These are phyloP conservation scores for Aeschynomene evenia DNA, from an alignment of 306 rosid species.

Conservation along the genomic window DNA sequence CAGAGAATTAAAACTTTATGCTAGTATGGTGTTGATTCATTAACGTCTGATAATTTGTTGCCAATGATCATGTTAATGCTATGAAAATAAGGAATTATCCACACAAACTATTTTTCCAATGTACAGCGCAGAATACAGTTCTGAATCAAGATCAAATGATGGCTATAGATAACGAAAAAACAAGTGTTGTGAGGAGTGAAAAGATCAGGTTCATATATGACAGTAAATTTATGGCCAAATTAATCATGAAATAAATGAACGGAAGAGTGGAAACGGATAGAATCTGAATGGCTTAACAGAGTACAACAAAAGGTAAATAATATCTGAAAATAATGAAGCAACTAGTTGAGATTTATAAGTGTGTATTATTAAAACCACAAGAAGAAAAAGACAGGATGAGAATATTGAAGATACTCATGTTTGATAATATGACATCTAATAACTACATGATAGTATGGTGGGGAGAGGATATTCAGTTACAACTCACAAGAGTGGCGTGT, in stretches of 20 bases:
- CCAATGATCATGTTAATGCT: conserved; percentile 15
- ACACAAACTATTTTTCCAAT: neutral
- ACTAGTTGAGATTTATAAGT: too few species aligned
- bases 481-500: too few species aligned
- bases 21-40: neutral
- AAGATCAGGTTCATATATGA: neutral
- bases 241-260: neutral
- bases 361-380: neutral
- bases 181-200: neutral
- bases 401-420: neutral
- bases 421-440: too few species aligned
- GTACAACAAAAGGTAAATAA: too few species aligned
- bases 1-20: conserved; percentile 9
- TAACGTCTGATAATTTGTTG: conserved; percentile 1
- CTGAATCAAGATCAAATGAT: neutral
- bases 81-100: conserved; percentile 1
- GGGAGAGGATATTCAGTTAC: neutral
- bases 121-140: neutral
- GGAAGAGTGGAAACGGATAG: conserved; percentile 1
- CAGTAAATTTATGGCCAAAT: conserved; percentile 9
- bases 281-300: too few species aligned
- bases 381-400: neutral
- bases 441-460: neutral
- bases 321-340: too few species aligned
- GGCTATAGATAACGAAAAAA: conserved; percentile 1